Base-by-base conservation (phyloP, 345 rosid genomes). In the Atalantia buxifolia region DNA sequence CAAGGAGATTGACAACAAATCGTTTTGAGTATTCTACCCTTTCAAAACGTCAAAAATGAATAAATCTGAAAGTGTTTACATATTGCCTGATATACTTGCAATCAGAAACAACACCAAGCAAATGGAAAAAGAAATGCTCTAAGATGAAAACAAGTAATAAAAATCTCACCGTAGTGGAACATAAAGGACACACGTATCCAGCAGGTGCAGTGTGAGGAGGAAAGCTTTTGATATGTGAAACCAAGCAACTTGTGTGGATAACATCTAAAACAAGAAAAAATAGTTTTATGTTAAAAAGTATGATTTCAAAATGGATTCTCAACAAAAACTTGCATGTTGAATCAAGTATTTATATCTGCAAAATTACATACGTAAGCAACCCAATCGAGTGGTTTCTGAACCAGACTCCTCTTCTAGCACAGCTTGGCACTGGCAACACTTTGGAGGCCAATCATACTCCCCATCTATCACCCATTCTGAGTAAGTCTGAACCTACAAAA, bases 391-490 rank as follows among this genome's bases (percentile, higher is more conserved):
- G 80, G 91, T 95, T 84, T 87, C 90, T 45, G 86, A 84, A 77
- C 84, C 89, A 65, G 70, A 75, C 76, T 87, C 95, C 82, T 94
- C 98, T 48, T 90, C 94, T 77, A 97, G 90, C 7, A 81, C 81
- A 76, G 80, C 84, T 83, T 88, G 95, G 85, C 99, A 97, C 16
- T 86, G 86, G 83, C 98, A 93, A 86, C 99, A 95, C 81, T 88
- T 93, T 16, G 90, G 86, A 77, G 99, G 98, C 94, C 97, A 94
- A 69, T 97, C 98, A 83, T 97, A 94, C 81, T 92, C 99, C 78
- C 94, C 99, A 83, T 97, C 99, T 84, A 93, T 97, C 75, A 97
- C 99, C 98, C 99, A 97, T 72, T 97, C 99, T 13, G 99, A 97
- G 89, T 97, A 97, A 18, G 99, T 94, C 33, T 91, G 95, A 65